Base-by-base conservation (phyloP, 2,329 filamentous ascomycete genomes). In the Fusarium kyushuense region DNA sequence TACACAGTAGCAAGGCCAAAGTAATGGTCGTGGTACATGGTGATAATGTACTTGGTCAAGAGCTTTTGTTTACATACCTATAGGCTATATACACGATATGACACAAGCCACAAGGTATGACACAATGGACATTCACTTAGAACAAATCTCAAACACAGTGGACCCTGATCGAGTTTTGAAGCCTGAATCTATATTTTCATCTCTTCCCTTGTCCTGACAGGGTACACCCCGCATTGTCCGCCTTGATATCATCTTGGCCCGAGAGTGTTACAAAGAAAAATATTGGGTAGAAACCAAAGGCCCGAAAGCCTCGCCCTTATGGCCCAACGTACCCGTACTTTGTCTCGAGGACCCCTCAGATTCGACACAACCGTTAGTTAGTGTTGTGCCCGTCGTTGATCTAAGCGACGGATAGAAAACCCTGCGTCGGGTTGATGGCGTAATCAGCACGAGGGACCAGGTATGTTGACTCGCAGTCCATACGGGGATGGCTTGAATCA, bases 151-250 rank as follows among this genome's bases (percentile, higher is more conserved):
- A 47, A 56, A 25, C 35, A 48, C n/a, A 17, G 43, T 63, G 43
- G 45, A 57, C 35, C 58, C 16, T 38, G 52, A 43, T 63, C 41
- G 30, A 56, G 49, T 30, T 45, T 35, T 19, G 45, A 58, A 64
- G 41, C 60, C 35, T 47, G 53, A 41, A 43, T 58, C 35, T 65
- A 46, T 51, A 51, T 59, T 59, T 40, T 59, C 47, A 43, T 52
- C 57, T 29, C 48, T 65, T 21, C 38, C 30, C 25, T 52, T 54
- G 64, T 25, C 4, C 30, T 35, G 41, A 30, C 60, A 65, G 42
- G 61, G 60, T 43, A 29, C 41, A 53, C 61, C 60, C 61, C 53
- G 53, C 60, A 48, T 65, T 41, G 46, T 54, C 61, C 41, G 60
- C 60, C 54, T 53, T 41, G 46, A 41, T 59, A 38, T 19, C 40